A percentile compares a stretch with the other conserved stretches of the same genome.
phyloP scores from a whole-genome alignment of 2,329 filamentous ascomycete genomes.

The Neopestalotiopsis clavispora region DNA sequence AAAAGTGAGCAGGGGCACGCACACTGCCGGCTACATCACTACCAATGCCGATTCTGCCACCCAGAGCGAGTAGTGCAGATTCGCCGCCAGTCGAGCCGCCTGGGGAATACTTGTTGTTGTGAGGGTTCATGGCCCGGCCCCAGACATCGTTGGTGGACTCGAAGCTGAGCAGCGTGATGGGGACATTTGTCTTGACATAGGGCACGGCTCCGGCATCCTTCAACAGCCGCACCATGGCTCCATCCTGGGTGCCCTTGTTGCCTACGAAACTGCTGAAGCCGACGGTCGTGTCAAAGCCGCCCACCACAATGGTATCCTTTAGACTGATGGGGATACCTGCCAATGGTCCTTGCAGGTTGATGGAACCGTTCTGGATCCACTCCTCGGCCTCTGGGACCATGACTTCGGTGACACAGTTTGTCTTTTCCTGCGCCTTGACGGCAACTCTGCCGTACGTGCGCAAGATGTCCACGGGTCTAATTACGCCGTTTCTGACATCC shows the following conservation, averaged over 20 bases:
- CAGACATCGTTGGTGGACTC: conserved; percentile 81
- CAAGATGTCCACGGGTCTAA: conserved; percentile 75
- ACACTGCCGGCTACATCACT: conserved; percentile 92
- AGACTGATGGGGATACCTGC: conserved; percentile 87
- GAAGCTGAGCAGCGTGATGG: conserved; percentile 85
- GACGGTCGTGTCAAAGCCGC: conserved; percentile 81
- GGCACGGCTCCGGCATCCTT: conserved; percentile 89
- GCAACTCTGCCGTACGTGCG: conserved; percentile 86
- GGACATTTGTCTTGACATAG: conserved; percentile 91
- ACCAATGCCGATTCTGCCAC: conserved; percentile 86
- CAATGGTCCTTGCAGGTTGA: conserved; percentile 80
- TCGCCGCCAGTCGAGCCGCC: conserved; percentile 91
- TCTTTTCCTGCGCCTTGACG: conserved; percentile 80
- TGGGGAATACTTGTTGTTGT: conserved; percentile 82
- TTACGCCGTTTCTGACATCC: conserved; percentile 72
- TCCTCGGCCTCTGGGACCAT: conserved; percentile 78
- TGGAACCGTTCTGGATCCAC: conserved; percentile 64
- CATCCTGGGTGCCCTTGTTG: conserved; percentile 71
- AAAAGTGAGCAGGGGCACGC: conserved; percentile 84
- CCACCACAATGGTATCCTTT: conserved; percentile 81
- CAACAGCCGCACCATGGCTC: conserved; percentile 73
- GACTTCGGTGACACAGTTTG: conserved; percentile 89
- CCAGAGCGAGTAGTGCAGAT: conserved; percentile 78
- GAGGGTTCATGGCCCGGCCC: conserved; percentile 82
- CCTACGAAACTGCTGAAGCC: conserved; percentile 77